Base-by-base conservation (phyloP, 2,329 filamentous ascomycete genomes). In the Bipolaris zeicola region DNA sequence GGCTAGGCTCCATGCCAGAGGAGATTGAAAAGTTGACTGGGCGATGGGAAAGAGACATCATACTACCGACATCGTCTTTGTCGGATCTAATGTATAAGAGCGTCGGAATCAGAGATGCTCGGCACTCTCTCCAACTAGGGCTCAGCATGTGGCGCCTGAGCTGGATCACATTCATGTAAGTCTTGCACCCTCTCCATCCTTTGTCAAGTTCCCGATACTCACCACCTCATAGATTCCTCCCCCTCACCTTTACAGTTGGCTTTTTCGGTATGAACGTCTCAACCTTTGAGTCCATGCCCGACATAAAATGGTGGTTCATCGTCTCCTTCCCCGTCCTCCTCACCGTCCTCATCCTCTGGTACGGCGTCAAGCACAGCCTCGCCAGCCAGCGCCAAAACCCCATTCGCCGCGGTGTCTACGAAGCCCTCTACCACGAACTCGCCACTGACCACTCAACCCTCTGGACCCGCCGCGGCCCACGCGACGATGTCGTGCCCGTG, bases 141-240 rank as follows among this genome's bases (percentile, higher is more conserved):
- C 68, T 80, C 3, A 77, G 73, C 62, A 82, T 82, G 80, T 81
- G 76, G 80, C 74, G 87, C 20, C 82, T 87, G 14, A 84, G 86
- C 43, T 87, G 87, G 49, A 89, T 88, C 14, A 90, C 89, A 49
- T 90, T 93, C 72, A 93, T 94, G 54, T 57, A 31, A n/a, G 54
- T 34, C 26, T 31, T 13, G 10, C n/a, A 31, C 14, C 3, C 6
- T 26, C n/a, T 10, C 8, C 31, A 7, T 18, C 4, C 28, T 31
- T 31, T 1, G 8, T 14, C 7, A 10, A 47, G 7, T 28, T 28
- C 6, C 3, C 11, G 7, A 43, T 33, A 24, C 48, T 52, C n/a
- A 56, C 22, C 14, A 41, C 5, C 7, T 7, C 11, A 8, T 11
- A 53, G 38, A 72, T 81, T 91, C 68, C 87, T 91, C 70, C 85